Evolutionary conservation across 176 grass and related monocot species (phyloP).

Genomic region (Areca catechu): DNA sequence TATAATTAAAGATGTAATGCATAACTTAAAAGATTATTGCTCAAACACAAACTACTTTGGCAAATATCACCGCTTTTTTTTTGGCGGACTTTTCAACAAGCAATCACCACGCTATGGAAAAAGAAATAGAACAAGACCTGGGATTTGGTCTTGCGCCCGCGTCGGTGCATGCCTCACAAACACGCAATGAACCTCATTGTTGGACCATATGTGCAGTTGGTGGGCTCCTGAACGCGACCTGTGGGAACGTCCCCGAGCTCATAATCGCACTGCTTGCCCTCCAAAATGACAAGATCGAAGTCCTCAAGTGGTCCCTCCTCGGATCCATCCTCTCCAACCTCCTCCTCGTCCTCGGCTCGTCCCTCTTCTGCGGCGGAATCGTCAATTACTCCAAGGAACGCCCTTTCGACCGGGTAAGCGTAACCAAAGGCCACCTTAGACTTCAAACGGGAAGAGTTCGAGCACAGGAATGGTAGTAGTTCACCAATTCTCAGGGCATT

Average conservation of each 20-base stretch:
- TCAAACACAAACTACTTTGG: too few relatives aligned
- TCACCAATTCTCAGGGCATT: neutral
- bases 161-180: too few relatives aligned
- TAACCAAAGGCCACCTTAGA: too few relatives aligned
- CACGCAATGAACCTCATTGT: too few relatives aligned
- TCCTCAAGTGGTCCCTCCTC: conserved; percentile 63
- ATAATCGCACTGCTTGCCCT: conserved; percentile 54
- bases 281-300: conserved; percentile 44
- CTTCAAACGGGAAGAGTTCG: neutral
- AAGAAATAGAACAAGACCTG: too few relatives aligned
- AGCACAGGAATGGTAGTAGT: neutral
- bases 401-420: conserved; percentile 30
- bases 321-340: conserved; percentile 64
- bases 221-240: conserved; percentile 66
- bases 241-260: conserved; percentile 54
- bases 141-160: too few relatives aligned
- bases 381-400: conserved; percentile 39
- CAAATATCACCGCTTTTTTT: too few relatives aligned
- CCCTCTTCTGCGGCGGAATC: conserved; percentile 46
- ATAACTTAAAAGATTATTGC: too few relatives aligned
- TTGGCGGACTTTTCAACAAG: too few relatives aligned
- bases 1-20: too few relatives aligned
- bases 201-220: conserved; percentile 31
- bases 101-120: too few relatives aligned
- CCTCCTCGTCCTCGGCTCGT: conserved; percentile 58